Conservation (phyloP, 345 rosid species). For the Microthlaspi erraticum region DNA sequence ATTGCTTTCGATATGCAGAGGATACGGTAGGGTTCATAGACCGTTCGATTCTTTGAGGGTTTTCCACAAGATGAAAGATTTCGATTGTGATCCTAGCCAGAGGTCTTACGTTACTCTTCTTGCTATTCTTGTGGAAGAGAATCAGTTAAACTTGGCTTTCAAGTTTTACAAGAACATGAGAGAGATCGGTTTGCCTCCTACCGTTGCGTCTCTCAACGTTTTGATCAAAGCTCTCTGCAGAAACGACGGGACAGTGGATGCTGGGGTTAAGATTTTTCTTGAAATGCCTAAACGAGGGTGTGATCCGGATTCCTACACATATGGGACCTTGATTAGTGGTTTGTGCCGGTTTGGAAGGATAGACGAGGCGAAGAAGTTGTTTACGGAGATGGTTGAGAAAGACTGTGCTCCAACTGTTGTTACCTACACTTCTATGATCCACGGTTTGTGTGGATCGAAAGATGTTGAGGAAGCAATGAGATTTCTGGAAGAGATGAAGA, state of each 20-base stretch:
- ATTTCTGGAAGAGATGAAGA: conserved; percentile 74
- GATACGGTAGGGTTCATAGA: conserved; percentile 78
- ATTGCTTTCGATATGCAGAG: conserved; percentile 73
- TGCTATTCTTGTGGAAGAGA: conserved; percentile 80
- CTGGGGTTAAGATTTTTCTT: conserved; percentile 71
- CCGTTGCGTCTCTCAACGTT: conserved; percentile 75
- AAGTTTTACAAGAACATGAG: conserved; percentile 77
- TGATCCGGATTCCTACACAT: conserved; percentile 81
- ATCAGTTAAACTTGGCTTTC: conserved; percentile 64
- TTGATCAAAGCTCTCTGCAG: conserved; percentile 88
- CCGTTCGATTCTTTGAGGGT: conserved; percentile 72
- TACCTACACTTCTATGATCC: conserved; percentile 76
- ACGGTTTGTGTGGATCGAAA: conserved; percentile 71
- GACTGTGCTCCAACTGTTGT: conserved; percentile 81
- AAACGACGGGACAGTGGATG: conserved; percentile 62
- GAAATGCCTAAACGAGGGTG: conserved; percentile 82
- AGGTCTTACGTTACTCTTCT: conserved; percentile 65
- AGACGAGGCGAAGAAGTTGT: conserved; percentile 69
- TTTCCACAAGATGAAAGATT: conserved; percentile 72
- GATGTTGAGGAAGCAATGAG: conserved; percentile 63
- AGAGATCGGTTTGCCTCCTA: conserved; percentile 61
- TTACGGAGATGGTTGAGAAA: conserved; percentile 73
- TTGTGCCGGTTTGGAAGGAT: conserved; percentile 69
- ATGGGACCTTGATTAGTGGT: conserved; percentile 89
- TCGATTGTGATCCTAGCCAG: conserved; percentile 59